A percentile compares a stretch with the other conserved stretches of the same genome.
phyloP scores from a whole-genome alignment of 2,329 filamentous ascomycete genomes.

The Leptographium lundbergii region DNA sequence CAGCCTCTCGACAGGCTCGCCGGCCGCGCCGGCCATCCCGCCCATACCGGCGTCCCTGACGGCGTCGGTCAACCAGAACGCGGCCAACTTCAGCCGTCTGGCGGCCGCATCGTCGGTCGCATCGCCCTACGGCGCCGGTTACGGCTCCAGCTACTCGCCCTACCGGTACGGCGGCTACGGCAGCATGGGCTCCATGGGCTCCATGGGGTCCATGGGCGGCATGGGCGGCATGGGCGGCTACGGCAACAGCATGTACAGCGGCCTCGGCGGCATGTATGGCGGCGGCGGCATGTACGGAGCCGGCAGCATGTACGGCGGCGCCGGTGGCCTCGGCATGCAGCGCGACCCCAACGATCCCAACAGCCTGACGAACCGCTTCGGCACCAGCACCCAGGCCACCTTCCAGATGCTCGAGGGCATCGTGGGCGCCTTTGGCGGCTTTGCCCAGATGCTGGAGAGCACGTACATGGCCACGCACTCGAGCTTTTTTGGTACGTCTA shows the following conservation, averaged over 20 bases:
- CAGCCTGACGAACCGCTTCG: constrained; percentile 90
- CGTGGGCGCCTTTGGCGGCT: constrained; percentile 90
- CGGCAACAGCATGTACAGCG: constrained; percentile 28
- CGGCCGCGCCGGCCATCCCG: constrained; percentile 57
- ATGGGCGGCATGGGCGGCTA: constrained; percentile 29
- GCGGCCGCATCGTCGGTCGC: constrained; percentile 20
- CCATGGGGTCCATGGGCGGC: constrained; percentile 30
- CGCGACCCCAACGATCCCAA: constrained; percentile 74
- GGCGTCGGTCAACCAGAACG: constrained; percentile 75
- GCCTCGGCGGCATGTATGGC: constrained; percentile 37
- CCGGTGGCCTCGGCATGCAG: constrained; percentile 27
- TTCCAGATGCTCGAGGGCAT: constrained; percentile 98
- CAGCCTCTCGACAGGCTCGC: constrained; percentile 26
- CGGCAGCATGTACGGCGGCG: constrained; percentile 53
- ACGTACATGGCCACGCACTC: constrained; percentile 99
- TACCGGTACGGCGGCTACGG: constrained; percentile 32
- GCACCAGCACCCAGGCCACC: constrained; percentile 86
- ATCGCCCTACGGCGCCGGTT: constrained; percentile 14
- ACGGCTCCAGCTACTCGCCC: constrained; percentile 34
- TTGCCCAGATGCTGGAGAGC: constrained; percentile 98
- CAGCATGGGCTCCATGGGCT: constrained; percentile 8
- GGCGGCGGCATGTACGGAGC: constrained; percentile 28
- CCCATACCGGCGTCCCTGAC: constrained; percentile 68
- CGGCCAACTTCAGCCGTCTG: constrained; percentile 60
- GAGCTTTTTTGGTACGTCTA: constrained; percentile 87